Evolutionary conservation across 108 stramenopile species (phyloP).

Genomic region (Cyclotella kingstonii): DNA sequence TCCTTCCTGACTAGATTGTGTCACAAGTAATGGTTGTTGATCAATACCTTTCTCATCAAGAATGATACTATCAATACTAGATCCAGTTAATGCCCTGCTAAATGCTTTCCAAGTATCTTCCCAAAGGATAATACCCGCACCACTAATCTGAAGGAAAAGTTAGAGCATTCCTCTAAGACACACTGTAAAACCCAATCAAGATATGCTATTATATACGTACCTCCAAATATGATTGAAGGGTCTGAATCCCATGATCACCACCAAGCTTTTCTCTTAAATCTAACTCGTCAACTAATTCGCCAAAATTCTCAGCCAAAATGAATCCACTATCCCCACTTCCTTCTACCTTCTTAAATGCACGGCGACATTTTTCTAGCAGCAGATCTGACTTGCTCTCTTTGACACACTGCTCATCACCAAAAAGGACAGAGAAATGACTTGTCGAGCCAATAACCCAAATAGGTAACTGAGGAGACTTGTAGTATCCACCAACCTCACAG

Average conservation of each 20-base stretch:
- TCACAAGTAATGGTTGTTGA: slow-evolving; percentile 17
- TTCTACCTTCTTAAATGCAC: slow-evolving; percentile 73
- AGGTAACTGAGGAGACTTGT: slow-evolving; percentile 78
- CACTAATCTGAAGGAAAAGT: slow-evolving; percentile 27
- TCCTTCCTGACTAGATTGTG: slow-evolving; percentile 18
- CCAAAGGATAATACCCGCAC: slow-evolving; percentile 82
- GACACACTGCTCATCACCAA: slow-evolving; percentile 61
- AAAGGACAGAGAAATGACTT: slow-evolving; percentile 83
- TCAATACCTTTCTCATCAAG: background rate
- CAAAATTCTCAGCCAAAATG: slow-evolving; percentile 47
- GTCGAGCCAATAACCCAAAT: slow-evolving; percentile 84
- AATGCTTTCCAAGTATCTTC: slow-evolving; percentile 72
- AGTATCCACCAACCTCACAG: slow-evolving; percentile 79
- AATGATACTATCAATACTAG: slow-evolving; percentile 56
- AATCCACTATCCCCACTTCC: slow-evolving; percentile 74
- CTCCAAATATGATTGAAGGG: slow-evolving; percentile 65
- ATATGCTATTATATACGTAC: too few relatives aligned
- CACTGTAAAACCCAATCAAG: too few relatives aligned
- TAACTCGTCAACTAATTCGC: slow-evolving; percentile 50
- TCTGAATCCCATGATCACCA: slow-evolving; percentile 48
- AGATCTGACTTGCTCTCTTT: slow-evolving; percentile 65
- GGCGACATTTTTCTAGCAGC: slow-evolving; percentile 70
- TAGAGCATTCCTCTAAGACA: background rate
- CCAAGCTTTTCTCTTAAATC: slow-evolving; percentile 42
- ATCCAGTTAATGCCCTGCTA: slow-evolving; percentile 61